Evolutionary conservation across 2,329 filamentous ascomycete genomes (phyloP).

Genomic region (Clarireedia homoeocarpa): DNA sequence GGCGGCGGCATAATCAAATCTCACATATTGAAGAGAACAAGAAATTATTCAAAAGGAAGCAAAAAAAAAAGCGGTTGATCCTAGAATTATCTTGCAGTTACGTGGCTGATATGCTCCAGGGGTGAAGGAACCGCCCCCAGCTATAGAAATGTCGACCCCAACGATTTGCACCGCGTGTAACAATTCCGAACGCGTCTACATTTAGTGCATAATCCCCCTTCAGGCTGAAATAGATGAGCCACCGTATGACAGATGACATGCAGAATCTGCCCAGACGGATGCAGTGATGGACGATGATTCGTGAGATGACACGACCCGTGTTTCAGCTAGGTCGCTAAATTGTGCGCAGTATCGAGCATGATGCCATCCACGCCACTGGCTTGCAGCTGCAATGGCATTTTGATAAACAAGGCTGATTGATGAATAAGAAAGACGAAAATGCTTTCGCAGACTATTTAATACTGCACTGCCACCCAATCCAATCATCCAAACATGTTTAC

Average conservation of each 20-base stretch:
- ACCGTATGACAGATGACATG: not conserved
- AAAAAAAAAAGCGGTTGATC: not conserved
- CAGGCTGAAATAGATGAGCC: not conserved
- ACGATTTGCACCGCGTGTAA: not conserved
- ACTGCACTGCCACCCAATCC: too few species aligned
- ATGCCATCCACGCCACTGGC: not conserved
- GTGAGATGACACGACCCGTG: not conserved
- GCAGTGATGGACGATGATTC: not conserved
- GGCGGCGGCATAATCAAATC: not conserved
- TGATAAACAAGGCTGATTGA: not conserved
- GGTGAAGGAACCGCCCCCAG: not conserved
- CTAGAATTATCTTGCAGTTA: not conserved
- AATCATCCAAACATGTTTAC: too few species aligned
- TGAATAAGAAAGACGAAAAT: not conserved
- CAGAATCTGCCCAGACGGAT: not conserved
- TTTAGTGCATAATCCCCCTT: slow-evolving; percentile 3
- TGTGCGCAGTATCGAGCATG: not conserved
- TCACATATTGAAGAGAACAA: not conserved
- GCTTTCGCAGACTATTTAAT: too few species aligned
- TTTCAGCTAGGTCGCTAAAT: not conserved
- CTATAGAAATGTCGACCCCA: not conserved
- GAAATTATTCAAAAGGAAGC: not conserved
- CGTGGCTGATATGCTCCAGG: not conserved
- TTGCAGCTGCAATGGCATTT: not conserved
- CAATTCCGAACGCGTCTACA: not conserved